Evolutionary conservation across 2,329 filamentous ascomycete genomes (phyloP).

Genomic region (Didymella glomerata): DNA sequence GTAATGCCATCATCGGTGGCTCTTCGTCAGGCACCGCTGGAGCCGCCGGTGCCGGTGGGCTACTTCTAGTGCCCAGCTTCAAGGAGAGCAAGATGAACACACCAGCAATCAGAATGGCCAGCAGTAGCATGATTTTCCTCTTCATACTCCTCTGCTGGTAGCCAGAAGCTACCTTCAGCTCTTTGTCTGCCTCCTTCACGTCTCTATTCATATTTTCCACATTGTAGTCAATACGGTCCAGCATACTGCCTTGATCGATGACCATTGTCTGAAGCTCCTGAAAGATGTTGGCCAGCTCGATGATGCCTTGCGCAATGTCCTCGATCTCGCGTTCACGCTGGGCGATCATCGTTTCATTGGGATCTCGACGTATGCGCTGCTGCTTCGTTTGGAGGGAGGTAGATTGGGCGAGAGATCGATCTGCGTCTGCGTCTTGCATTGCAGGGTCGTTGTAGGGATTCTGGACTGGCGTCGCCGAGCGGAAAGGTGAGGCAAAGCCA

Average conservation of each 20-base stretch:
- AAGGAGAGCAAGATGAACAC: conserved; percentile 84
- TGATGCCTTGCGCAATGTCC: conserved; percentile 97
- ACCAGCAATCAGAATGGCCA: conserved; percentile 82
- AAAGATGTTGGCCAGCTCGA: conserved; percentile 95
- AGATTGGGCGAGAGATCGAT: conserved; percentile 89
- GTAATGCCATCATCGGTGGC: conserved; percentile 29
- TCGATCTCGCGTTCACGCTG: conserved; percentile 97
- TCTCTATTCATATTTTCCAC: conserved; percentile 94
- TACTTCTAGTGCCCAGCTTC: conserved; percentile 71
- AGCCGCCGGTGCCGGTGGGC: conserved; percentile 25
- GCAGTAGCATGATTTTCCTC: conserved; percentile 89
- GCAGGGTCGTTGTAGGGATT: conserved; percentile 84
- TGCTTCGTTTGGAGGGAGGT: conserved; percentile 82
- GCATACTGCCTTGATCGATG: conserved; percentile 62
- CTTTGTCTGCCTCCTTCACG: conserved; percentile 91
- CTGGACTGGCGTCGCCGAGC: conserved; percentile 54
- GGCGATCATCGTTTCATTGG: conserved; percentile 78
- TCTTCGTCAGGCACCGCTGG: conserved; percentile 32
- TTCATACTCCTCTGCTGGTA: conserved; percentile 92
- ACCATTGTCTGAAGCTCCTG: conserved; percentile 94
- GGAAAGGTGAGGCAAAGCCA: conserved; percentile 60
- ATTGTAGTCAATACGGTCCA: conserved; percentile 75
- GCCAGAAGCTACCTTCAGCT: conserved; percentile 84
- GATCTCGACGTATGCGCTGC: conserved; percentile 67
- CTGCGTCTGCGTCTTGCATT: conserved; percentile 85